Evolutionary conservation across 2,329 filamentous ascomycete genomes (phyloP).

Genomic region (Podosphaera aphanis): DNA sequence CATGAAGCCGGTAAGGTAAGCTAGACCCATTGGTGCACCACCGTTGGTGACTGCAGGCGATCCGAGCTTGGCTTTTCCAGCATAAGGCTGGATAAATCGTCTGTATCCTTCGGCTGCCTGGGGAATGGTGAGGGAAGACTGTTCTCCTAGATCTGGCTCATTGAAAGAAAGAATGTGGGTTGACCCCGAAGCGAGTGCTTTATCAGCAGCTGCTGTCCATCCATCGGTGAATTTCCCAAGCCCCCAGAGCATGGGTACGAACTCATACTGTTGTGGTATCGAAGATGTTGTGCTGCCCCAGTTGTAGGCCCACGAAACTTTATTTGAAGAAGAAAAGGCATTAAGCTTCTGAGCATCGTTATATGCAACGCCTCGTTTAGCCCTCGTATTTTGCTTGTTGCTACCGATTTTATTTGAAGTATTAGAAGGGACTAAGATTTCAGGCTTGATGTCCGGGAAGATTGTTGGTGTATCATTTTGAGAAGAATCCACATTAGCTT

Average conservation of each 20-base stretch:
- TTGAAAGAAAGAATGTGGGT: constrained; percentile 44
- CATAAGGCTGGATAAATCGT: constrained; percentile 22
- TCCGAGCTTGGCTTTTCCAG: constrained; percentile 21
- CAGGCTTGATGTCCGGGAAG: not conserved
- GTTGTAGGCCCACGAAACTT: constrained; percentile 43
- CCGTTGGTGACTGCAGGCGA: constrained; percentile 26
- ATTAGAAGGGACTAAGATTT: not conserved
- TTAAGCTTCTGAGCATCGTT: constrained; percentile 31
- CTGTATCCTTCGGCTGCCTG: constrained; percentile 20
- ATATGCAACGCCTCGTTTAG: constrained; percentile 43
- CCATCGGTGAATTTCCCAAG: constrained; percentile 20
- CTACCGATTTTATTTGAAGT: not conserved
- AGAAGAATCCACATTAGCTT: not conserved
- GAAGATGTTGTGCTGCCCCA: constrained; percentile 28
- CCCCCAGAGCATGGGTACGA: constrained; percentile 46
- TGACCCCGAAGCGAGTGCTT: constrained; percentile 28
- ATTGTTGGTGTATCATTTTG: constrained; percentile 1
- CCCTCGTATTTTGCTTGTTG: not conserved
- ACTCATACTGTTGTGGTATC: constrained; percentile 24
- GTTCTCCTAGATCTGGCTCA: constrained; percentile 39
- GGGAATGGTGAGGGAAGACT: constrained; percentile 25
- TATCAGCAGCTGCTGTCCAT: constrained; percentile 28
- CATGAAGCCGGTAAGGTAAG: constrained; percentile 23
- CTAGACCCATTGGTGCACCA: constrained; percentile 18
- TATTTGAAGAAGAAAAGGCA: constrained; percentile 20